A percentile compares a stretch with the other conserved stretches of the same genome.
Conservation (phyloP, 305 asterid species). For the Petunia hybrid region DNA sequence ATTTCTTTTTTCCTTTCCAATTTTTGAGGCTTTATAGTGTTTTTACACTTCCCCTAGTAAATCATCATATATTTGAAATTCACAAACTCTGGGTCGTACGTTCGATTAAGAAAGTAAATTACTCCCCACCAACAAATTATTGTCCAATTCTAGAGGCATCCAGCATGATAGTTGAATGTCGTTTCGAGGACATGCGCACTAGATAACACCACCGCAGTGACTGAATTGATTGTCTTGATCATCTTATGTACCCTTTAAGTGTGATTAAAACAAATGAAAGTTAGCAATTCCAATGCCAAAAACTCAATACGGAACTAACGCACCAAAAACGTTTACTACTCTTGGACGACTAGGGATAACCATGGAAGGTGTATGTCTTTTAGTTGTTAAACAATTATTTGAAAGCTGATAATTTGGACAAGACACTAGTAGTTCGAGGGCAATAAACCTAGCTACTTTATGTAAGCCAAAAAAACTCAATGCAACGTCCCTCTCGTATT, state of each 20-base stretch:
- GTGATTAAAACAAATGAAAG: slow-evolving; percentile 10
- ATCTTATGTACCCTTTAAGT: neutral
- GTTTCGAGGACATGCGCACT: neutral
- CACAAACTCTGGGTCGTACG: no score
- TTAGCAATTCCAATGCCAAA: slow-evolving; percentile 21
- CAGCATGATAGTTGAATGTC: neutral
- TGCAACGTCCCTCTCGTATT: slow-evolving; percentile 59
- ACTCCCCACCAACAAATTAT: no score
- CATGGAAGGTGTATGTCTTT: slow-evolving; percentile 9
- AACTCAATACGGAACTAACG: neutral
- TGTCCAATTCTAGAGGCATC: no score
- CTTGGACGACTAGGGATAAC: slow-evolving; percentile 14
- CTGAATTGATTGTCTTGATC: neutral
- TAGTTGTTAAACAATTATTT: slow-evolving; percentile 31
- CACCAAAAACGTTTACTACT: slow-evolving; percentile 25
- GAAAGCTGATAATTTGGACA: slow-evolving; percentile 28
- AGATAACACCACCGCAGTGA: neutral
- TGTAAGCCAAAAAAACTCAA: slow-evolving; percentile 42
- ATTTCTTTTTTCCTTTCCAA: no score
- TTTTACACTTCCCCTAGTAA: no score
- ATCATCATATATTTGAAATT: no score
- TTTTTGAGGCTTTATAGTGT: no score
- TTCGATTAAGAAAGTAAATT: no score
- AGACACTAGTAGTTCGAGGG: slow-evolving; percentile 43
- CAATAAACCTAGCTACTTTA: slow-evolving; percentile 50